These are phyloP conservation scores for Cyclotella sp. DNA, from an alignment of 108 stramenopile genomes.

Conservation along the genomic window DNA sequence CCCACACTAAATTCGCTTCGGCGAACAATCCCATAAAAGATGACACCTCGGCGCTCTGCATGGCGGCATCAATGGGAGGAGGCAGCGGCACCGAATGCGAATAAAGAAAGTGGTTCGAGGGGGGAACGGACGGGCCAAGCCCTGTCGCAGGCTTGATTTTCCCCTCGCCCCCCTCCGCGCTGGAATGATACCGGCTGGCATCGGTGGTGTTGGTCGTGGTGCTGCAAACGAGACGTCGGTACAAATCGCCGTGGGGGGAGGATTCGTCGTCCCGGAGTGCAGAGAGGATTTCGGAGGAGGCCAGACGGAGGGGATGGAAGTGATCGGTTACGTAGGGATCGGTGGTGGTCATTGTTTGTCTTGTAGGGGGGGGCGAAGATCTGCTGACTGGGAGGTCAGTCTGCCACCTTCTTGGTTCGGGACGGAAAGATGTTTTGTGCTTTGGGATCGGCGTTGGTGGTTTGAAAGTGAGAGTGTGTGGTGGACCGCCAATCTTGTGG, in stretches of 20 bases:
- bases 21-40: constrained; percentile 93
- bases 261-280: constrained; percentile 82
- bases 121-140: background rate
- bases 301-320: constrained; percentile 71
- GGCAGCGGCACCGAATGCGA: constrained; percentile 76
- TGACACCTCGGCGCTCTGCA: constrained; percentile 51
- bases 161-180: background rate
- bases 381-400: no score
- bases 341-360: background rate
- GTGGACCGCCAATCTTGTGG: no score
- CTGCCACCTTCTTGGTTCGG: no score
- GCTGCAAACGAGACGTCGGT: constrained; percentile 61
- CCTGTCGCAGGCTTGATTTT: background rate
- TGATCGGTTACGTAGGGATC: constrained; percentile 77
- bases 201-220: background rate
- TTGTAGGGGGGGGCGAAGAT: background rate
- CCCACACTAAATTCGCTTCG: constrained; percentile 91
- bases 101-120: constrained; percentile 49
- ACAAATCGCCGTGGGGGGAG: constrained; percentile 78
- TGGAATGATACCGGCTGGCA: background rate
- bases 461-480: no score
- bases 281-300: constrained; percentile 62
- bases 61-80: constrained; percentile 52
- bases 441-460: no score
- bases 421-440: no score